A percentile compares a stretch with the other conserved stretches of the same genome.
These are phyloP conservation scores for Puccinia triticina DNA, from an alignment of 1,284 basidiomycete species.

Conservation along the genomic window DNA sequence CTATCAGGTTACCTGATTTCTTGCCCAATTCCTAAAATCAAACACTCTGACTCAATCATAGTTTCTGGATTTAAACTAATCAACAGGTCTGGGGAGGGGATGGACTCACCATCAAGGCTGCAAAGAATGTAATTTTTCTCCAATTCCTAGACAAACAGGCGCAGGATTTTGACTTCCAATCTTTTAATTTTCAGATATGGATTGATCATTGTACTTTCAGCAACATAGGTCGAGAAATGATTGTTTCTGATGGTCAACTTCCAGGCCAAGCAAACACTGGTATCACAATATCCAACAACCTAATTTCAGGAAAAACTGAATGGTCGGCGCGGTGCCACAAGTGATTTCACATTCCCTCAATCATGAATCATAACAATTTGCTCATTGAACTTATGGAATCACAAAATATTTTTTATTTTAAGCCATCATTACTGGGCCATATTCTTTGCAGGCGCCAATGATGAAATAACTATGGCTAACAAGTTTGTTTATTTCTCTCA, in stretches of 20 bases:
- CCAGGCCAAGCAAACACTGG: neutral
- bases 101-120: conserved; percentile 12
- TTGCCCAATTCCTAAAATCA: neutral
- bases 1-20: neutral
- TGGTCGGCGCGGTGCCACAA: conserved; percentile 34
- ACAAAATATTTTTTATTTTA: conserved; percentile 5
- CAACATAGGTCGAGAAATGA: conserved; percentile 40
- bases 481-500: neutral
- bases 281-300: conserved; percentile 25
- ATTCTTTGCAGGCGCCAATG: conserved; percentile 13
- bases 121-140: conserved; percentile 16
- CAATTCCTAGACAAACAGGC: neutral
- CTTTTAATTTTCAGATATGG: conserved; percentile 21
- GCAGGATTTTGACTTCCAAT: neutral
- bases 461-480: no score
- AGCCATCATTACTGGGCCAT: conserved; percentile 33
- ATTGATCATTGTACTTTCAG: conserved; percentile 51
- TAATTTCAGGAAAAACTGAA: conserved; percentile 13
- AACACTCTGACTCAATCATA: neutral
- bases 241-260: neutral
- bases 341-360: neutral
- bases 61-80: neutral
- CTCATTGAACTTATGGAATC: neutral
- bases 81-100: conserved; percentile 51
- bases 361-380: no score